Evolutionary conservation across 2,329 filamentous ascomycete species (phyloP).

Genomic region (Trichoderma aggressivum): DNA sequence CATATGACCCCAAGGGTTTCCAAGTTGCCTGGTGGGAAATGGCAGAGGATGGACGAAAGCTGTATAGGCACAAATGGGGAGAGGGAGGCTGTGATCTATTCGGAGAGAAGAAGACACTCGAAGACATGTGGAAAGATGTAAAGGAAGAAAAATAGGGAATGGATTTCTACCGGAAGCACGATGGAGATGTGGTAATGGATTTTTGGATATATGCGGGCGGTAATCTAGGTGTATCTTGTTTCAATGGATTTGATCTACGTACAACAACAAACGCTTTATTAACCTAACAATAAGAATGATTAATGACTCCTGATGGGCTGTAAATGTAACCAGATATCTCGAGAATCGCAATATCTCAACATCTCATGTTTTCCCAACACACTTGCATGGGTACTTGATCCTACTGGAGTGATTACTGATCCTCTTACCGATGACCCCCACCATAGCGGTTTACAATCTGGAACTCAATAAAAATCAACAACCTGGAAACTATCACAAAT

Average conservation of each 20-base stretch:
- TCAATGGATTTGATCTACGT: background rate
- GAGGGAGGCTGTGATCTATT: background rate
- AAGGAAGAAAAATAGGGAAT: background rate
- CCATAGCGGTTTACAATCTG: background rate
- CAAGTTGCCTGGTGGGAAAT: conserved; percentile 14
- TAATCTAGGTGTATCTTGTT: background rate
- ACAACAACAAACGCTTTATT: background rate
- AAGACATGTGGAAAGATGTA: background rate
- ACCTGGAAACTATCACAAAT: background rate
- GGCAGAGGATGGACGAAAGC: conserved; percentile 1
- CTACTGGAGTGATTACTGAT: background rate
- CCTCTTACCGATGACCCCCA: background rate
- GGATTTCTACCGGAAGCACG: background rate
- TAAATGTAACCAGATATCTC: background rate
- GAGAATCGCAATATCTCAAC: background rate
- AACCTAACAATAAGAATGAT: too few relatives aligned
- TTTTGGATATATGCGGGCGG: background rate
- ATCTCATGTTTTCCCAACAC: background rate
- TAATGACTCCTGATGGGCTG: background rate
- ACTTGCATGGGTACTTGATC: background rate
- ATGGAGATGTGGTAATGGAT: background rate
- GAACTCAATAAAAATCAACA: background rate
- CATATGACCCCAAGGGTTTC: conserved; percentile 11
- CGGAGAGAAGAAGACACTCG: background rate
- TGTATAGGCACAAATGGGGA: conserved; percentile 6